Base-by-base conservation (phyloP, 2,329 filamentous ascomycete genomes). In the Xylaria sp. region DNA sequence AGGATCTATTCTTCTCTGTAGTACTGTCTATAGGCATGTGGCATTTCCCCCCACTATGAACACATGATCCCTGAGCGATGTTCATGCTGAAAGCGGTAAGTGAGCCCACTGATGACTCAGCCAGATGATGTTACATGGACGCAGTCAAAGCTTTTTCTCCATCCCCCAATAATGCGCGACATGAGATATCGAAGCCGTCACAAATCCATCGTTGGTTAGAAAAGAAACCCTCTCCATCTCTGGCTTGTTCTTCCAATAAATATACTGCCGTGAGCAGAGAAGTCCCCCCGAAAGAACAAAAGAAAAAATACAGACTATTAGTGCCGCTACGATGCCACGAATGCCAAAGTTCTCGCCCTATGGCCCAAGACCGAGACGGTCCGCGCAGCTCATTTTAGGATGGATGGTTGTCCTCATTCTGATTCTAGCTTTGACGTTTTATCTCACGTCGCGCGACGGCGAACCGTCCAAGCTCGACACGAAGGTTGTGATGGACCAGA, bases 291-390 rank as follows among this genome's bases (percentile, higher is more conserved):
- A n/a, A n/a, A n/a, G n/a, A 33, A 15, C 13, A 15, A 37, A 37
- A 35, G 10, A 6, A 48, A 31, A 4, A 5, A 10, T 19, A 7
- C 17, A 21, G 35, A 35, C 25, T 6, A 47, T 10, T 3, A 35
- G 11, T 19, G 29, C 46, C 25, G 8, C n/a, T 27, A 47, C 25
- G 31, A 64, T 64, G 63, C 54, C 63, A 4, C 54, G 60, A 54
- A 66, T 71, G 65, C 66, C 68, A 3, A 69, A 66, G 44, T 68
- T 65, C 54, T 73, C 71, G 27, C 72, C 72, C 7, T 75, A 74
- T 59, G 72, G 67, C 40, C 71, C 72, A 33, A 66, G 71, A 52
- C 71, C 63, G 31, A 63, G 66, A 53, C 66, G 72, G 21, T 71
- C 72, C 9, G 61, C 65, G 33, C 72, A 61, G 44, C 58, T 73